Base-by-base conservation (phyloP, 1,284 basidiomycete species). In the Bjerkandera adusta region DNA sequence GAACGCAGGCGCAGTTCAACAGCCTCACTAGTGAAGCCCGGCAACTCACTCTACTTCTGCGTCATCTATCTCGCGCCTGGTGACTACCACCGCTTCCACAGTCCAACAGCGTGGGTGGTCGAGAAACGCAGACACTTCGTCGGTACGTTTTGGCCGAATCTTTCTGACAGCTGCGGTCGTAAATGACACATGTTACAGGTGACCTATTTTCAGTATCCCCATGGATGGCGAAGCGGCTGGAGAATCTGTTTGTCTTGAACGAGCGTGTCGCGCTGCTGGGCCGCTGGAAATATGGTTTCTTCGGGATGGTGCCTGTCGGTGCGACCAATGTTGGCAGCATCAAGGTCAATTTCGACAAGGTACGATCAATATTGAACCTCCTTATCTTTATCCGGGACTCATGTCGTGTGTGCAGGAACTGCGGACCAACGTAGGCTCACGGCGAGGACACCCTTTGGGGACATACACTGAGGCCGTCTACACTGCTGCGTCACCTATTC, bases 261-360 rank as follows among this genome's bases (percentile, higher is more conserved):
- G 96, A 99, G 70, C 86, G 96, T 15, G 96, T 99, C 7, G 93
- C 96, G 1, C 72, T 99, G n/a, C 83, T 99, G 25, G 97, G 96
- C 5, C 76, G 92, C 45, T 99, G 97, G 96, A 82, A 84, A 62
- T 74, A 97, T 61, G 96, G 96, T 4, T 98, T 98, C 76, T 99
- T 97, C 67, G 76, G 88, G 33, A 98, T 98, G 94, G 84, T 96
- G 0, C 96, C 96, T 10, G 95, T 99, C 22, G 97, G 96, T 7
- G 96, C 97, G 2, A 98, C 96, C 16, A 99, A 99, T 64, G 97
- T 99, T 47, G 96, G 96, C 7, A 92, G 89, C 54, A 99, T 99
- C 69, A 86, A 86, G 54, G 81, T 99, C 66, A 96, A 97, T 68
- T 99, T 99, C 68, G 97, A 99, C 69, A 76, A 86, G 60, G 89